Conservation (phyloP, 768 basidiomycete genomes). For the Leccinum arenicola region DNA sequence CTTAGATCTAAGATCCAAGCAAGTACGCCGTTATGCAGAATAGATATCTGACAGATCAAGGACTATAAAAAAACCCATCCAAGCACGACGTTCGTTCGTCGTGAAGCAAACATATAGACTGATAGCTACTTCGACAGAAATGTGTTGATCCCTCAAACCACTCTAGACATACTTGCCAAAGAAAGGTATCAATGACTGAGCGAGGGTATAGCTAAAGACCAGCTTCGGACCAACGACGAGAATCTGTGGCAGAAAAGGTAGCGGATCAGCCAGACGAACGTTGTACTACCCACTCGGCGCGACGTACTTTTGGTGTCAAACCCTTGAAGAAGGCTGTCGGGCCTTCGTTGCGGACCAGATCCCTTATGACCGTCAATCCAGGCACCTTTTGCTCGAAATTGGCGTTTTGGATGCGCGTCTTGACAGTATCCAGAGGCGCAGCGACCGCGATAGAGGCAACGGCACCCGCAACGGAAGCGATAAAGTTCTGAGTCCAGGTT, state of each 20-base stretch:
- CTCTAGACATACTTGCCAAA: conserved; percentile 80
- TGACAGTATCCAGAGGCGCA: conserved; percentile 93
- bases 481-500: conserved; percentile 97
- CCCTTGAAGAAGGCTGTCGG: conserved; percentile 90
- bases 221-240: conserved; percentile 97
- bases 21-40: background rate
- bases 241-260: conserved; percentile 47
- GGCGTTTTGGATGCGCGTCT: conserved; percentile 97
- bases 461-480: conserved; percentile 92
- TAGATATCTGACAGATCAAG: conserved; percentile 12
- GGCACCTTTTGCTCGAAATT: conserved; percentile 87
- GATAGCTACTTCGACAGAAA: background rate
- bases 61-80: conserved; percentile 9
- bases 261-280: conserved; percentile 10
- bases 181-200: conserved; percentile 91
- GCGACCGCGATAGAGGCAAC: conserved; percentile 95
- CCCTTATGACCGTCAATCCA: conserved; percentile 78
- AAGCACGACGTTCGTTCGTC: background rate
- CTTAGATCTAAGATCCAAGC: too few relatives aligned
- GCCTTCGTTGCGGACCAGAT: conserved; percentile 87
- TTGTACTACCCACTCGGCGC: conserved; percentile 9
- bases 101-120: conserved; percentile 1
- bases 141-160: background rate
- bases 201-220: conserved; percentile 96
- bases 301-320: conserved; percentile 84